Evolutionary conservation across 106 monocot species (phyloP).

Genomic region (Apostasia ramifera): DNA sequence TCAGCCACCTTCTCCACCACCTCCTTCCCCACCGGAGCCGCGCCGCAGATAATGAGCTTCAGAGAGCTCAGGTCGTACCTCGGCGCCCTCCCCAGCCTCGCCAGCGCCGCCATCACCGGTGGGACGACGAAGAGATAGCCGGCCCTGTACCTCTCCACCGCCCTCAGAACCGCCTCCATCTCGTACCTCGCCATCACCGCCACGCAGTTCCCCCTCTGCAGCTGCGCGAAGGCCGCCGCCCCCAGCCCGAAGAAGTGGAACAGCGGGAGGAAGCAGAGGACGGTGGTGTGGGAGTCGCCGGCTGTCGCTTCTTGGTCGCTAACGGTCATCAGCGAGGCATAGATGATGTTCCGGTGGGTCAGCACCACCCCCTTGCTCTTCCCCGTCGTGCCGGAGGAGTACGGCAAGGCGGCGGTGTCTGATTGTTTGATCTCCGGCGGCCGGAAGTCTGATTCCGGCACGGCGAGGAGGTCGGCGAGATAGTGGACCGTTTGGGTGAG

Average conservation of each 20-base stretch:
- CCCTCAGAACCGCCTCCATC: slow-evolving; percentile 28
- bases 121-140: slow-evolving; percentile 68
- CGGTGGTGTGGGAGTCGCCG: slow-evolving; percentile 5
- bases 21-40: slow-evolving; percentile 34
- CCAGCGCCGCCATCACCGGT: slow-evolving; percentile 47
- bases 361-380: slow-evolving; percentile 52
- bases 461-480: slow-evolving; percentile 8
- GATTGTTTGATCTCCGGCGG: background rate
- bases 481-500: slow-evolving; percentile 25
- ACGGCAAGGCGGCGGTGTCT: slow-evolving; percentile 53
- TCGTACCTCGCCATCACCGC: slow-evolving; percentile 39
- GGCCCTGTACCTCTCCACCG: slow-evolving; percentile 41
- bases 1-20: slow-evolving; percentile 30
- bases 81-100: slow-evolving; percentile 30
- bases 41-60: slow-evolving; percentile 46
- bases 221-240: slow-evolving; percentile 35
- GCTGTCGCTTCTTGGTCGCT: slow-evolving; percentile 20
- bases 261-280: slow-evolving; percentile 56
- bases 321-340: slow-evolving; percentile 29
- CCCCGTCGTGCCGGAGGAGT: slow-evolving; percentile 86
- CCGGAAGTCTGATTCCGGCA: background rate
- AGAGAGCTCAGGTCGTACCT: slow-evolving; percentile 20
- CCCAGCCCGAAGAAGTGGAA: slow-evolving; percentile 77
- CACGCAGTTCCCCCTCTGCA: slow-evolving; percentile 33
- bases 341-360: slow-evolving; percentile 47